A percentile compares a stretch with the other conserved stretches of the same genome.
Evolutionary conservation across 768 basidiomycete species (phyloP).

Genomic region (Collybia nuda): DNA sequence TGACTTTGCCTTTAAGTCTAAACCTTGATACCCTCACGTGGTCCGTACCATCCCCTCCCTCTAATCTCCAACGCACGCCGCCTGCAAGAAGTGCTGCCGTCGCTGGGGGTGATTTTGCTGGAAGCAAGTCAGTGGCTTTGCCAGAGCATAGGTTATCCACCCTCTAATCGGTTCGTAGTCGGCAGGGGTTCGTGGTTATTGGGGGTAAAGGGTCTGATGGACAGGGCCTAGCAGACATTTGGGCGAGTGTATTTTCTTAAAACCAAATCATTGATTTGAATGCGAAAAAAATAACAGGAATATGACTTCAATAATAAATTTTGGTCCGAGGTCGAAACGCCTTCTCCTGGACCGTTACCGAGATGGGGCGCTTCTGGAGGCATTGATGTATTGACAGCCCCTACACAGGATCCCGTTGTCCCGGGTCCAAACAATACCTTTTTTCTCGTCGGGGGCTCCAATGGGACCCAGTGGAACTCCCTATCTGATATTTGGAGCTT

Average conservation of each 20-base stretch:
- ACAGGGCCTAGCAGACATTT: constrained; percentile 62
- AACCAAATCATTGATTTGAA: not conserved
- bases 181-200: constrained; percentile 70
- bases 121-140: constrained; percentile 68
- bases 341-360: constrained; percentile 54
- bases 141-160: constrained; percentile 3
- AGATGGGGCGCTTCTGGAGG: constrained; percentile 78
- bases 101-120: constrained; percentile 69
- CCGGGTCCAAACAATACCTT: constrained; percentile 70
- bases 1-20: constrained; percentile 40
- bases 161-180: constrained; percentile 40
- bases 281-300: constrained; percentile 44
- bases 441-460: constrained; percentile 70
- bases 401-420: constrained; percentile 40
- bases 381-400: constrained; percentile 53
- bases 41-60: constrained; percentile 54
- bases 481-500: constrained; percentile 74
- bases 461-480: constrained; percentile 41
- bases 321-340: constrained; percentile 62
- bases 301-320: constrained; percentile 76
- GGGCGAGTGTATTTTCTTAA: constrained; percentile 48
- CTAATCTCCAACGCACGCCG: constrained; percentile 46
- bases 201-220: constrained; percentile 65
- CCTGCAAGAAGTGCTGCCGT: constrained; percentile 65
- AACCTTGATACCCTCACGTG: constrained; percentile 62